A percentile compares a stretch with the other conserved stretches of the same genome.
Evolutionary conservation across 805 yeast genomes (phyloP).

Genomic region (Sugiyamaella valdiviana): DNA sequence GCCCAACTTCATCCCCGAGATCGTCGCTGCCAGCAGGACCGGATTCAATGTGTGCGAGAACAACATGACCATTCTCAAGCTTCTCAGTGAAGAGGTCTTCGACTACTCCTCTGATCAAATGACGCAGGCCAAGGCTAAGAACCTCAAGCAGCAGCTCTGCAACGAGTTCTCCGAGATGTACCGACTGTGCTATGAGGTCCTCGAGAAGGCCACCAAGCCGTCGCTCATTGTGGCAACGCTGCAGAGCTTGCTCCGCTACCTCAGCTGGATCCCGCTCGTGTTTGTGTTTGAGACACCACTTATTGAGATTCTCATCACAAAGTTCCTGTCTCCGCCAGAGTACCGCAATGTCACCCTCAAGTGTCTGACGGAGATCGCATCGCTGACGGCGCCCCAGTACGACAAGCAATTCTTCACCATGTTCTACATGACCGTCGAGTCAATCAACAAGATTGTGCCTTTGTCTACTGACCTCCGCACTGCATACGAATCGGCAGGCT

Average conservation of each 20-base stretch:
- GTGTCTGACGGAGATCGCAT: conserved; percentile 87
- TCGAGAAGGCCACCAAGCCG: conserved; percentile 82
- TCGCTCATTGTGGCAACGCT: conserved; percentile 80
- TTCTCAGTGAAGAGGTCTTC: conserved; percentile 91
- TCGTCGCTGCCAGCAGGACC: conserved; percentile 75
- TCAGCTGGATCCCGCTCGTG: conserved; percentile 91
- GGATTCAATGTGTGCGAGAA: conserved; percentile 94
- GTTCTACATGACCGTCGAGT: conserved; percentile 70
- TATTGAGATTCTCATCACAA: conserved; percentile 61
- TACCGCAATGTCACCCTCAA: conserved; percentile 81
- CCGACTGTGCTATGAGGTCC: conserved; percentile 85
- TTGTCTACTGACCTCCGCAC: conserved; percentile 61
- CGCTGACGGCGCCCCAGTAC: conserved; percentile 49
- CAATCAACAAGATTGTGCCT: conserved; percentile 64
- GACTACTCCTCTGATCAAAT: conserved; percentile 93
- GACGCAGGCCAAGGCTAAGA: conserved; percentile 90
- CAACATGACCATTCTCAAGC: conserved; percentile 85
- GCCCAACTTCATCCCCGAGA: conserved; percentile 95
- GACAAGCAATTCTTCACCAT: conserved; percentile 55
- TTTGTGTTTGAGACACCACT: conserved; percentile 85
- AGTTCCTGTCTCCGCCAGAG: conserved; percentile 70
- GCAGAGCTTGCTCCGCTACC: conserved; percentile 71
- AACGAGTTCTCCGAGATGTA: conserved; percentile 91
- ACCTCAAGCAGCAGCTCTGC: conserved; percentile 74
- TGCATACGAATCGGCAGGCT: conserved; percentile 66